Evolutionary conservation across 768 basidiomycete genomes (phyloP).

Genomic region (Tubosaeta sp.): DNA sequence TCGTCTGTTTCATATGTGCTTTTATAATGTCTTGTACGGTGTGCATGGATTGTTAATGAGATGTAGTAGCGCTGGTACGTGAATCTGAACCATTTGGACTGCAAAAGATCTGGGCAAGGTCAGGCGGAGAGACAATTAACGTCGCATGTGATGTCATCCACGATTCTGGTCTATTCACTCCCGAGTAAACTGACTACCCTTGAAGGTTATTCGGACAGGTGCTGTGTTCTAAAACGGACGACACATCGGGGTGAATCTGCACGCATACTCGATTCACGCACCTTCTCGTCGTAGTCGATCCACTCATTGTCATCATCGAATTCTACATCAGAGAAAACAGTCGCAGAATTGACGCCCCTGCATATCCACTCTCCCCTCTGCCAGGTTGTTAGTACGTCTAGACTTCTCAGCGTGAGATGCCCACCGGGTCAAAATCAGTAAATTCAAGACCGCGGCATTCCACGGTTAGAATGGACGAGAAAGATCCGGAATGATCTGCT

Average conservation of each 20-base stretch:
- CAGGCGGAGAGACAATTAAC: not conserved
- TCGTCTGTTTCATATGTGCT: slow-evolving; percentile 30
- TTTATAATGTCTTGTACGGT: slow-evolving; percentile 32
- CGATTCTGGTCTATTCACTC: slow-evolving; percentile 36
- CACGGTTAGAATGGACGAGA: slow-evolving; percentile 61
- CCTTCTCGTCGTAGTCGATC: slow-evolving; percentile 93
- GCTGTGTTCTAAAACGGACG: slow-evolving; percentile 41
- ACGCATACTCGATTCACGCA: slow-evolving; percentile 18
- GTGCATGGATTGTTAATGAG: slow-evolving; percentile 24
- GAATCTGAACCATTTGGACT: slow-evolving; percentile 17
- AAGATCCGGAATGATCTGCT: slow-evolving; percentile 54
- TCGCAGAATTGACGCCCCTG: slow-evolving; percentile 52
- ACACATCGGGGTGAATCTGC: not conserved
- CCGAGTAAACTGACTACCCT: slow-evolving; percentile 64
- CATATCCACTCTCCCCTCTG: slow-evolving; percentile 76
- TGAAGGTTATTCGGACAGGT: slow-evolving; percentile 67
- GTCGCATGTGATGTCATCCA: not conserved
- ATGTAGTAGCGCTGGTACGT: slow-evolving; percentile 31
- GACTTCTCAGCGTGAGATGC: slow-evolving; percentile 9
- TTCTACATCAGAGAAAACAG: slow-evolving; percentile 61
- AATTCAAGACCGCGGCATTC: slow-evolving; percentile 91
- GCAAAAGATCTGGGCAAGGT: not conserved
- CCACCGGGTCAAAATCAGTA: slow-evolving; percentile 70
- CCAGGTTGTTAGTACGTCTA: not conserved
- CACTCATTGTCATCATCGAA: slow-evolving; percentile 46